These are phyloP conservation scores for Mycena belliarum DNA, from an alignment of 768 basidiomycete genomes.

Conservation along the genomic window DNA sequence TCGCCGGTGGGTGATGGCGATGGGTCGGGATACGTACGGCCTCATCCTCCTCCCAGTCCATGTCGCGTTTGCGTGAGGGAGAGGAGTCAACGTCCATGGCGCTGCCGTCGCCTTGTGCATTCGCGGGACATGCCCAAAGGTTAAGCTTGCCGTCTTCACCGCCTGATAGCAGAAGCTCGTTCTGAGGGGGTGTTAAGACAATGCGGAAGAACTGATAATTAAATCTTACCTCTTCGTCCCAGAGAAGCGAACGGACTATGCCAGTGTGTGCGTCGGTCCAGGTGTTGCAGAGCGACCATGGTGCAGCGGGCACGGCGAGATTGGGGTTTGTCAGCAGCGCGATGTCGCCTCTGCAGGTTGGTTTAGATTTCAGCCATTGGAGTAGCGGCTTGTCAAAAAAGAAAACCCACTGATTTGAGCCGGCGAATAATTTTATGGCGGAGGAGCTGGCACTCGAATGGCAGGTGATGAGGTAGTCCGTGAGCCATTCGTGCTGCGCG, in stretches of 20 bases:
- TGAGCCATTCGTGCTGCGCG: constrained; percentile 63
- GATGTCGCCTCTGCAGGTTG: constrained; percentile 51
- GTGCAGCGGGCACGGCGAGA: constrained; percentile 35
- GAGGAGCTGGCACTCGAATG: constrained; percentile 32
- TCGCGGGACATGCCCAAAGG: constrained; percentile 36
- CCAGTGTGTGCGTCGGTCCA: constrained; percentile 61
- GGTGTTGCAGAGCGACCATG: constrained; percentile 52
- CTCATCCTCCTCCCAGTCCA: constrained; percentile 26
- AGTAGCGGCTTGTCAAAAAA: not conserved
- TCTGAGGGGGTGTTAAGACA: constrained; percentile 26
- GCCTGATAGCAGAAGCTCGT: constrained; percentile 45
- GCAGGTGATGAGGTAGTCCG: constrained; percentile 71
- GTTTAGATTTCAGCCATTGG: not conserved
- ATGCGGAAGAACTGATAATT: not conserved
- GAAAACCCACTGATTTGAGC: constrained; percentile 68
- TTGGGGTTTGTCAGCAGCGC: constrained; percentile 52
- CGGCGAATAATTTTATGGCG: constrained; percentile 59
- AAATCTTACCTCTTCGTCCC: constrained; percentile 51
- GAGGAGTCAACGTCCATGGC: constrained; percentile 31
- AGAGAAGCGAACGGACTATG: constrained; percentile 55
- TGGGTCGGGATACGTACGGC: constrained; percentile 19
- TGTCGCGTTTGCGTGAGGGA: constrained; percentile 23
- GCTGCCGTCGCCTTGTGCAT: constrained; percentile 7
- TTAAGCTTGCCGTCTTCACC: constrained; percentile 53
- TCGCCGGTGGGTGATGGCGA: too few relatives aligned